A percentile compares a stretch with the other conserved stretches of the same genome.
These are phyloP conservation scores for Colletotrichum caudatum DNA, from an alignment of 2,329 filamentous ascomycete genomes.

Conservation along the genomic window DNA sequence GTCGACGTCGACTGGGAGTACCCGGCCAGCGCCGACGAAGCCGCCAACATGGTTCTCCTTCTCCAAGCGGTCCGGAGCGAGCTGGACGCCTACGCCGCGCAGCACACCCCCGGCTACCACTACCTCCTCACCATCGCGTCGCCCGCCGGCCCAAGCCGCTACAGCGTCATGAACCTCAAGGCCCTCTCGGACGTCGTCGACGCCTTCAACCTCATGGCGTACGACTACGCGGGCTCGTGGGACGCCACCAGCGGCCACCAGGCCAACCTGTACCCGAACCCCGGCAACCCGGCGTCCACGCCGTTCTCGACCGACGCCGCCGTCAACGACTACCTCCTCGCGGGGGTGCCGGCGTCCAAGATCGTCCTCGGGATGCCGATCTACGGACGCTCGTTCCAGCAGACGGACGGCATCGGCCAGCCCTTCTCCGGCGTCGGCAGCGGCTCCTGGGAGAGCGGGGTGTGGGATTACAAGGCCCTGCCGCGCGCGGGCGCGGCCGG, in stretches of 20 bases:
- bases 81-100: slow-evolving; percentile 57
- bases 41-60: slow-evolving; percentile 56
- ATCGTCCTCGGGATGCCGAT: slow-evolving; percentile 82
- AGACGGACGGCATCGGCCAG: slow-evolving; percentile 75
- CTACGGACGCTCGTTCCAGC: slow-evolving; percentile 81
- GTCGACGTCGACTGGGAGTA: slow-evolving; percentile 71
- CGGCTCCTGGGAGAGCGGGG: slow-evolving; percentile 69
- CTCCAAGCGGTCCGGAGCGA: slow-evolving; percentile 58
- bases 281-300: slow-evolving; percentile 66
- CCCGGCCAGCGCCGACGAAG: slow-evolving; percentile 55
- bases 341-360: slow-evolving; percentile 71
- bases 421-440: slow-evolving; percentile 72
- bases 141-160: slow-evolving; percentile 62
- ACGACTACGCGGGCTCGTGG: slow-evolving; percentile 79
- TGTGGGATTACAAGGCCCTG: slow-evolving; percentile 81
- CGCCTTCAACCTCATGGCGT: slow-evolving; percentile 74
- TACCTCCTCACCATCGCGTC: slow-evolving; percentile 65
- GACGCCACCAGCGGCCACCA: slow-evolving; percentile 73
- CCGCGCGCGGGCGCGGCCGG: slow-evolving; percentile 70
- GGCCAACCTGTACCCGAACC: slow-evolving; percentile 73
- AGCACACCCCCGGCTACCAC: slow-evolving; percentile 56
- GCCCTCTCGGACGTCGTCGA: slow-evolving; percentile 66
- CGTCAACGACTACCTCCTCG: slow-evolving; percentile 70
- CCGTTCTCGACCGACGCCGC: slow-evolving; percentile 77
- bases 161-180: slow-evolving; percentile 61